A percentile compares a stretch with the other conserved stretches of the same genome.
phyloP scores from a whole-genome alignment of 129 eudicot genomes.

The Tagetes patula region DNA sequence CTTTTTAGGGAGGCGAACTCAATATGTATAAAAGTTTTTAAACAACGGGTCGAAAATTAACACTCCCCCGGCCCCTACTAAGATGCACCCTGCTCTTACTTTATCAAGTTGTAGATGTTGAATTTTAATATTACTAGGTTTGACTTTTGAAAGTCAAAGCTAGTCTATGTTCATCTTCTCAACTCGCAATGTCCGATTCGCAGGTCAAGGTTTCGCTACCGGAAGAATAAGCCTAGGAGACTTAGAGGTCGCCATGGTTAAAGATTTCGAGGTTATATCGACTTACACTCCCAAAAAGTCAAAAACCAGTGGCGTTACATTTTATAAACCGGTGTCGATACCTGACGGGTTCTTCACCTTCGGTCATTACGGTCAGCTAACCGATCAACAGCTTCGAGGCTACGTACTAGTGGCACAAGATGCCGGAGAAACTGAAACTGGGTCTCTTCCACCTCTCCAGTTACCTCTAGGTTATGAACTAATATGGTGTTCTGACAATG shows the following conservation, averaged over 20 bases:
- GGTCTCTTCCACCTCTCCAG: constrained; percentile 41
- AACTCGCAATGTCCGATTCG: neutral
- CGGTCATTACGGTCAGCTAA: constrained; percentile 76
- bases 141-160: constrained; percentile 15
- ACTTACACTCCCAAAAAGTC: constrained; percentile 40
- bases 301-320: constrained; percentile 49
- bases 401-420: constrained; percentile 66
- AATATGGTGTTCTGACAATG: constrained; percentile 50
- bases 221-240: constrained; percentile 80
- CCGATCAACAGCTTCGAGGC: constrained; percentile 57
- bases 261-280: constrained; percentile 51
- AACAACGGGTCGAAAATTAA: too few relatives aligned
- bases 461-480: constrained; percentile 58
- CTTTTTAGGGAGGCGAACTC: too few relatives aligned
- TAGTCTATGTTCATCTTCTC: neutral
- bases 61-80: too few relatives aligned
- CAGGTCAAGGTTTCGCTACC: constrained; percentile 77
- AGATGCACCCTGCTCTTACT: too few relatives aligned
- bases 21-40: too few relatives aligned
- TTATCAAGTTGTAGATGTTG: too few relatives aligned
- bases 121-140: neutral
- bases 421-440: constrained; percentile 18
- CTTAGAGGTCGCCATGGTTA: constrained; percentile 57
- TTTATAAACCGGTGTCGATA: constrained; percentile 65
- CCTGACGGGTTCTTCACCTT: constrained; percentile 69